Percentiles rank a stretch among this genome's conserved stretches.
These are phyloP conservation scores for Tulasnella sp. DNA, from an alignment of 768 basidiomycete species.

Conservation along the genomic window DNA sequence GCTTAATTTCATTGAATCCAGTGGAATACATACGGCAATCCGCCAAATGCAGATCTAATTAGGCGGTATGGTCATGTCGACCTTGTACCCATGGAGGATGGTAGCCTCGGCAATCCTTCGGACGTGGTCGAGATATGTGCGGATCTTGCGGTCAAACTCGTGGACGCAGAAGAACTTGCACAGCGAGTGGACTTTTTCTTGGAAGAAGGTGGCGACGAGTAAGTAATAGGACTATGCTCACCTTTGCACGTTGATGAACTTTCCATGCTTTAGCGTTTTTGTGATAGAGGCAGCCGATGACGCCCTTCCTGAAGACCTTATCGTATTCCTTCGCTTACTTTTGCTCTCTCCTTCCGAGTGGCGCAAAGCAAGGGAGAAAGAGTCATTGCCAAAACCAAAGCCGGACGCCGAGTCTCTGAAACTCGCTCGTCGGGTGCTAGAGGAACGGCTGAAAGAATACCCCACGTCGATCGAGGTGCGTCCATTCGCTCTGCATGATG, in stretches of 20 bases:
- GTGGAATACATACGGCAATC: slow-evolving; percentile 97
- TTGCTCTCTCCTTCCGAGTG: slow-evolving; percentile 61
- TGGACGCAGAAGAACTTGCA: slow-evolving; percentile 42
- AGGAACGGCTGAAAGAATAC: slow-evolving; percentile 58
- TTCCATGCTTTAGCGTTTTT: slow-evolving; percentile 52
- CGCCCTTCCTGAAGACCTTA: slow-evolving; percentile 55
- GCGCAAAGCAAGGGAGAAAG: slow-evolving; percentile 60
- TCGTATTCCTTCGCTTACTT: slow-evolving; percentile 69
- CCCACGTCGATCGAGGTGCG: slow-evolving; percentile 62
- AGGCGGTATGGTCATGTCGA: slow-evolving; percentile 95
- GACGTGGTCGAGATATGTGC: slow-evolving; percentile 80
- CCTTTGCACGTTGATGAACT: slow-evolving; percentile 33
- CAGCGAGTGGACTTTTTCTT: slow-evolving; percentile 93
- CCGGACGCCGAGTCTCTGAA: slow-evolving; percentile 53
- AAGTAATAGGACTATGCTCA: slow-evolving; percentile 29
- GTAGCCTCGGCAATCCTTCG: slow-evolving; percentile 66
- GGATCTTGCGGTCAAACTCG: slow-evolving; percentile 61
- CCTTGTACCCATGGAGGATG: slow-evolving; percentile 56
- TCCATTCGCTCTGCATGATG: slow-evolving; percentile 21
- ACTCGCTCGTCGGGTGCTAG: slow-evolving; percentile 56
- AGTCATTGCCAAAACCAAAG: slow-evolving; percentile 75
- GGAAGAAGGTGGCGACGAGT: slow-evolving; percentile 90
- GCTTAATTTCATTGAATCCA: slow-evolving; percentile 42
- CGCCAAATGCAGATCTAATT: slow-evolving; percentile 91
- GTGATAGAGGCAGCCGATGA: slow-evolving; percentile 57